A percentile compares a stretch with the other conserved stretches of the same genome.
These are phyloP conservation scores for Aspergillus sp. DNA, from an alignment of 2,329 filamentous ascomycete genomes.

Conservation along the genomic window DNA sequence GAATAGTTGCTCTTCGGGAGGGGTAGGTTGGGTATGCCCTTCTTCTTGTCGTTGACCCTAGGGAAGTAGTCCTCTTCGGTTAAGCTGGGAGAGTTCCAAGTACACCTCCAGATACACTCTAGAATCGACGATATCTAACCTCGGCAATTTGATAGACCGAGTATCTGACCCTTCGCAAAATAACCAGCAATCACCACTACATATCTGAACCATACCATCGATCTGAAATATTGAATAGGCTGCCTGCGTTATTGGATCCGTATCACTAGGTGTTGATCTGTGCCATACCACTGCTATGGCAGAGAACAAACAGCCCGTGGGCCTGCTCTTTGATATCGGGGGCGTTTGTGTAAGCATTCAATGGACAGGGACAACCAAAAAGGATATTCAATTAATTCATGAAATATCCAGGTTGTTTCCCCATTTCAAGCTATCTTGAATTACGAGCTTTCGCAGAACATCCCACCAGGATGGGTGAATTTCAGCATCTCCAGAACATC, in stretches of 20 bases:
- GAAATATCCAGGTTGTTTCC: constrained; percentile 60
- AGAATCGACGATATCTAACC: constrained; percentile 10
- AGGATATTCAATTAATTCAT: constrained; percentile 1
- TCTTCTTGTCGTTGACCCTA: background rate
- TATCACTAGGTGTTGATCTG: background rate
- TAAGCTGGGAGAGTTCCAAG: background rate
- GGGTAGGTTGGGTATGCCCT: background rate
- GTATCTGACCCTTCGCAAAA: constrained; percentile 3
- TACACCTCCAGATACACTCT: background rate
- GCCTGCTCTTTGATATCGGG: constrained; percentile 87
- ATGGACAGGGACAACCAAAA: background rate
- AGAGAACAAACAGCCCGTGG: constrained; percentile 51
- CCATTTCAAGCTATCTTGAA: constrained; percentile 90
- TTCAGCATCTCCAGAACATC: constrained; percentile 72
- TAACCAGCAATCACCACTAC: background rate
- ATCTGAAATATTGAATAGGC: background rate
- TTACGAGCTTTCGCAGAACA: constrained; percentile 68
- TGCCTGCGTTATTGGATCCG: background rate
- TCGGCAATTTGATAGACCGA: constrained; percentile 18
- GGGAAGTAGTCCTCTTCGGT: background rate
- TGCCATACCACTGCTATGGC: constrained; percentile 24
- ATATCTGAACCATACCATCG: background rate
- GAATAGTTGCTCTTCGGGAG: no score
- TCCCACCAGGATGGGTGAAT: constrained; percentile 87
- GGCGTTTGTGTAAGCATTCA: constrained; percentile 74